Evolutionary conservation across 164 flowering plant genomes (phyloP).

Genomic region (Amborella trichopoda): DNA sequence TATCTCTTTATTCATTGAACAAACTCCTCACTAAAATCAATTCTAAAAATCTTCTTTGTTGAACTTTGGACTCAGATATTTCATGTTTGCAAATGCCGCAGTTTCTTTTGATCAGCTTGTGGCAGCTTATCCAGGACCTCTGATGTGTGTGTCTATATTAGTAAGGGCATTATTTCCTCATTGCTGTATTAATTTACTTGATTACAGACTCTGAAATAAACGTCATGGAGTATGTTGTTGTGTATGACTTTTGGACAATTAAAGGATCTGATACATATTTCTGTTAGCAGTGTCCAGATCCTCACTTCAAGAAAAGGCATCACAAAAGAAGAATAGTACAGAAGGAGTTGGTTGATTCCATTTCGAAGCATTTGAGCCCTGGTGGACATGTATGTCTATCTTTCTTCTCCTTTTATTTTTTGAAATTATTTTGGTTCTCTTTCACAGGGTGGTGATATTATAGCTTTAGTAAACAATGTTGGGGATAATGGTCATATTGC

Average conservation of each 20-base stretch:
- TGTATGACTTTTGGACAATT: too few relatives aligned
- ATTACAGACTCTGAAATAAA: too few relatives aligned
- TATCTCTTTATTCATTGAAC: neutral
- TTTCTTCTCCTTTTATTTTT: neutral
- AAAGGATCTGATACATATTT: neutral
- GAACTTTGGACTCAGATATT: conserved; percentile 43
- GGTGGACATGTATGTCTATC: conserved; percentile 33
- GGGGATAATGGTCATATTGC: too few relatives aligned
- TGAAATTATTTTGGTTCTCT: too few relatives aligned
- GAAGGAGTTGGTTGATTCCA: conserved; percentile 66
- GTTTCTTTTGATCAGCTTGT: conserved; percentile 61
- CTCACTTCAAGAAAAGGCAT: conserved; percentile 88
- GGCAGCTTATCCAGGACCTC: conserved; percentile 78
- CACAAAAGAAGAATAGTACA: conserved; percentile 90
- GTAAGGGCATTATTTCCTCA: too few relatives aligned
- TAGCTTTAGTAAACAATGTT: too few relatives aligned
- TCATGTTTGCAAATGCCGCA: conserved; percentile 79
- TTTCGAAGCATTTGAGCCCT: conserved; percentile 37
- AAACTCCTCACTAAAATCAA: neutral
- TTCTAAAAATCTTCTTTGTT: conserved; percentile 1
- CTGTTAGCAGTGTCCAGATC: conserved; percentile 84
- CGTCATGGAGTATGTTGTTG: neutral
- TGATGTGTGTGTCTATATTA: conserved; percentile 62
- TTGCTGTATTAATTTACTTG: too few relatives aligned
- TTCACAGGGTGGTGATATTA: too few relatives aligned